Evolutionary conservation across 2,329 filamentous ascomycete species (phyloP).

Genomic region (Colletotrichum viniferum): DNA sequence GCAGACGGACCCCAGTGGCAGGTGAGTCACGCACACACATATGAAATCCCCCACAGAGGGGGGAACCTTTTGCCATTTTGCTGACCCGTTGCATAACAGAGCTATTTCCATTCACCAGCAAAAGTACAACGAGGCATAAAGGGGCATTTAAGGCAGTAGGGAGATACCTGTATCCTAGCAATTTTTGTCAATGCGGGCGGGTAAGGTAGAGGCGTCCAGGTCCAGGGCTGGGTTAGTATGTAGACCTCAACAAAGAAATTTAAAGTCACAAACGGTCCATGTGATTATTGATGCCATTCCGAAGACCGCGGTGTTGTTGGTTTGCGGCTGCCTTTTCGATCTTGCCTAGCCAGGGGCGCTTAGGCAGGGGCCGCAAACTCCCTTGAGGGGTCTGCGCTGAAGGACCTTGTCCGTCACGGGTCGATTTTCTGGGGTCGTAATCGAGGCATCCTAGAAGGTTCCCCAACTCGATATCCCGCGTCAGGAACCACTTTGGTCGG

Average conservation of each 20-base stretch:
- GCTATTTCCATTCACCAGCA: conserved; percentile 77
- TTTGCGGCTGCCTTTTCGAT: not conserved
- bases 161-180: conserved; percentile 14
- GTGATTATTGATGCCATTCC: not conserved
- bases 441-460: not conserved
- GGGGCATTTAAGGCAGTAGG: conserved; percentile 11
- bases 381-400: not conserved
- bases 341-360: not conserved
- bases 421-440: not conserved
- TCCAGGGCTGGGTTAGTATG: conserved; percentile 10
- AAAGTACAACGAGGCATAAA: conserved; percentile 67
- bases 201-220: conserved; percentile 18
- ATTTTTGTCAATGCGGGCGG: conserved; percentile 14
- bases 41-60: not conserved
- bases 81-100: conserved; percentile 45
- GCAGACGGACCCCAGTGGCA: conserved; percentile 92
- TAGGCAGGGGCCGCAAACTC: not conserved
- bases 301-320: not conserved
- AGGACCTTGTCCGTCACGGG: not conserved
- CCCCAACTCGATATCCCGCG: not conserved
- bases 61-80: not conserved
- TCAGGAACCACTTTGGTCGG: not conserved
- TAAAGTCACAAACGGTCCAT: not conserved
- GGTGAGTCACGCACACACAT: conserved; percentile 53
- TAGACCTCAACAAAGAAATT: conserved; percentile 17